These are phyloP conservation scores for Sarocladium brachiariae DNA, from an alignment of 2,329 filamentous ascomycete genomes.

Conservation along the genomic window DNA sequence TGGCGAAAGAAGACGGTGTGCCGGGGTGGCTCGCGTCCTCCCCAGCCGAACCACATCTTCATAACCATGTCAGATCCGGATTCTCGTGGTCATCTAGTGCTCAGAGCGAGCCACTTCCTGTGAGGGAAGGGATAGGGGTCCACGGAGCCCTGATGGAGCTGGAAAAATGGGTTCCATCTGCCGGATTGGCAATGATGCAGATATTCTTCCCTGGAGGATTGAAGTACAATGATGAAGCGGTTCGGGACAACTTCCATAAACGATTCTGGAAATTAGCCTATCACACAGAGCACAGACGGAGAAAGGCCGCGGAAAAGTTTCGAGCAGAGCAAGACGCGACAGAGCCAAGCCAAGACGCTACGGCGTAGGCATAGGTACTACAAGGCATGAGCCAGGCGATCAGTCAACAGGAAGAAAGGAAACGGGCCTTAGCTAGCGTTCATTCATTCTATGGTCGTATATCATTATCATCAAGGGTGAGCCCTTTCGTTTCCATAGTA, in stretches of 20 bases:
- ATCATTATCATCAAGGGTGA: too few relatives aligned
- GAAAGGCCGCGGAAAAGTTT: constrained; percentile 15
- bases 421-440: too few relatives aligned
- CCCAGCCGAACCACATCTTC: neutral
- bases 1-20: neutral
- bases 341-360: too few relatives aligned
- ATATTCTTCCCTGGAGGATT: constrained; percentile 2
- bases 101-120: neutral
- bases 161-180: constrained; percentile 1
- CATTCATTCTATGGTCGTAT: too few relatives aligned
- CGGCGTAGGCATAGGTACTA: too few relatives aligned
- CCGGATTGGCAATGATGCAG: neutral
- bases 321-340: neutral
- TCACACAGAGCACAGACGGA: constrained; percentile 13
- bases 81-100: neutral
- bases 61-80: neutral
- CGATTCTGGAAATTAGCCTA: neutral
- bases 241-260: neutral
- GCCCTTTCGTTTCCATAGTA: neutral
- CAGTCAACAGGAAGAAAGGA: too few relatives aligned
- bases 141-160: neutral
- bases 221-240: neutral
- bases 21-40: neutral
- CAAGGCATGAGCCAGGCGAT: too few relatives aligned
- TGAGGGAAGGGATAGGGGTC: neutral